phyloP scores from a whole-genome alignment of 192 early-diverging fungal species.

The Radiomyces spectabilis region DNA sequence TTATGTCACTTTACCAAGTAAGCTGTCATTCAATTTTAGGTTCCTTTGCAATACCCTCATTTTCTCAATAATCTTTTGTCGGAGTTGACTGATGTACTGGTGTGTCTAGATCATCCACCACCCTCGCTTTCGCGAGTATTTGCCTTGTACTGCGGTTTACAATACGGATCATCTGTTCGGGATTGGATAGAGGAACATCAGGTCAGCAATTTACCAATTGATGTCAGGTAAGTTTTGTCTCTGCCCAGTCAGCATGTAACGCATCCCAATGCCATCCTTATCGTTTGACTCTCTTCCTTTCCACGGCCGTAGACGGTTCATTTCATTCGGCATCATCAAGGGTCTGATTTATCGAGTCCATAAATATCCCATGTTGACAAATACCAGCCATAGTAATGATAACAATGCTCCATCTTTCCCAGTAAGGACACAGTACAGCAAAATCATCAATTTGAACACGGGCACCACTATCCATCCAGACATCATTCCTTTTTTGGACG shows the following conservation, averaged over 20 bases:
- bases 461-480: conserved; percentile 13
- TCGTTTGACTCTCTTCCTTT: neutral
- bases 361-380: conserved; percentile 72
- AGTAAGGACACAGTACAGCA: neutral
- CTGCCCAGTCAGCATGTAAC: no score
- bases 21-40: neutral
- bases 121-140: conserved; percentile 65
- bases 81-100: neutral
- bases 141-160: conserved; percentile 71
- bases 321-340: conserved; percentile 88
- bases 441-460: conserved; percentile 16
- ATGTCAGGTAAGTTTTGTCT: conserved; percentile 57
- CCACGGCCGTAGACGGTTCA: conserved; percentile 57
- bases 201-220: conserved; percentile 58
- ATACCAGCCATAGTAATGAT: neutral
- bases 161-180: conserved; percentile 68
- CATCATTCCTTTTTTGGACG: conserved; percentile 45
- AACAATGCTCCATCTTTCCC: neutral
- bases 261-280: no score
- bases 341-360: conserved; percentile 80
- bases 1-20: conserved; percentile 60
- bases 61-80: neutral
- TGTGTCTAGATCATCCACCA: conserved; percentile 30
- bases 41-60: neutral
- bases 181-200: conserved; percentile 83